A percentile compares a stretch with the other conserved stretches of the same genome.
phyloP scores from a whole-genome alignment of 345 rosid genomes.

The Eucalyptus tenuipes region DNA sequence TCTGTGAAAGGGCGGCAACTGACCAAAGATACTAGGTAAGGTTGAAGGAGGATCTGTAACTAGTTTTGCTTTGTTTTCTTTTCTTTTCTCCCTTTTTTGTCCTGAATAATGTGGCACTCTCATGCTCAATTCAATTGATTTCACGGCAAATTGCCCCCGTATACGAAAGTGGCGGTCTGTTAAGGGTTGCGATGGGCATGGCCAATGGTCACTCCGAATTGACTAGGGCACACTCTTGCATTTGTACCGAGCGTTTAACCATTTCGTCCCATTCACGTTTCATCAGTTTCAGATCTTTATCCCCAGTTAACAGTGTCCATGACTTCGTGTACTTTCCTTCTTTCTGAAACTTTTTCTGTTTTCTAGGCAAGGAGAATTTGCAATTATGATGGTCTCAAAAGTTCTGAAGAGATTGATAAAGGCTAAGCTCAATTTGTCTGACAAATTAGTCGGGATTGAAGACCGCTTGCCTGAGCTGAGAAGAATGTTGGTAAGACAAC shows the following conservation, averaged over 20 bases:
- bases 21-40: background rate
- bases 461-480: background rate
- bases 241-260: too few species aligned
- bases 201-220: too few species aligned
- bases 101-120: background rate
- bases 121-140: background rate
- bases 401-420: background rate
- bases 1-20: background rate
- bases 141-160: too few species aligned
- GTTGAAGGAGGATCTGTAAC: background rate
- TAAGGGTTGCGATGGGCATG: too few species aligned
- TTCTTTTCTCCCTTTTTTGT: background rate
- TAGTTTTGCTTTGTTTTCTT: background rate
- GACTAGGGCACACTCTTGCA: too few species aligned
- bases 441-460: background rate
- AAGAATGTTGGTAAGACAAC: background rate
- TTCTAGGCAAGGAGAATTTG: background rate
- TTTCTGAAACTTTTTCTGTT: background rate
- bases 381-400: background rate
- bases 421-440: background rate
- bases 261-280: background rate
- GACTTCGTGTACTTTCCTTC: too few species aligned
- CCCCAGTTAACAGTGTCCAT: too few species aligned
- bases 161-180: too few species aligned
- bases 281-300: background rate